Conservation (phyloP, 805 yeast species). For the Cyberlindnera japonica region DNA sequence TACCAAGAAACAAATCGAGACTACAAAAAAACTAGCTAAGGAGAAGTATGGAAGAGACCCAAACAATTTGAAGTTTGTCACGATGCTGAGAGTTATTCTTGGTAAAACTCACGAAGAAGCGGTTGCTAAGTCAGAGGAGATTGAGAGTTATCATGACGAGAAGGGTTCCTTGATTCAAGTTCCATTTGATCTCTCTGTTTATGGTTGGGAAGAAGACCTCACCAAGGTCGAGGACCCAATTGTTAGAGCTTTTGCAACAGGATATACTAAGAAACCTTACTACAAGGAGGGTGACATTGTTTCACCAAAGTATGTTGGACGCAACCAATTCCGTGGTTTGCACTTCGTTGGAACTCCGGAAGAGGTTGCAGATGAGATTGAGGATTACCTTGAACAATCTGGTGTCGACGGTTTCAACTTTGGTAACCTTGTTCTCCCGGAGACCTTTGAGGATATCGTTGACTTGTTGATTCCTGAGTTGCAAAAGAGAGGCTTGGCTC, state of each 20-base stretch:
- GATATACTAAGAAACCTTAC: slow-evolving; percentile 24
- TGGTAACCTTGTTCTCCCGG: slow-evolving; percentile 38
- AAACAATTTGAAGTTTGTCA: slow-evolving; percentile 37
- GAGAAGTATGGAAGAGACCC: slow-evolving; percentile 37
- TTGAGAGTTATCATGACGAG: slow-evolving; percentile 33
- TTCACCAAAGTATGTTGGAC: slow-evolving; percentile 30
- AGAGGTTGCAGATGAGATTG: slow-evolving; percentile 41
- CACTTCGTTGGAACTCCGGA: slow-evolving; percentile 33
- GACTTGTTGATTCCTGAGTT: slow-evolving; percentile 36
- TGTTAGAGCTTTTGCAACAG: slow-evolving; percentile 32
- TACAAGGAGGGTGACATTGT: slow-evolving; percentile 26
- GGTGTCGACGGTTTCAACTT: slow-evolving; percentile 44
- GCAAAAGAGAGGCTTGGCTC: slow-evolving; percentile 35
- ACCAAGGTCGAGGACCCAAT: slow-evolving; percentile 33
- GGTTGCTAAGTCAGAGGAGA: slow-evolving; percentile 33
- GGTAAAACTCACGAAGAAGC: slow-evolving; percentile 45
- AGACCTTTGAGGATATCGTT: slow-evolving; percentile 39
- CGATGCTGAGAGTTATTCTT: slow-evolving; percentile 35
- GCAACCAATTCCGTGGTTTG: slow-evolving; percentile 24
- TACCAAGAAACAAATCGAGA: slow-evolving; percentile 29
- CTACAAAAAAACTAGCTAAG: slow-evolving; percentile 35
- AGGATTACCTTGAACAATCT: slow-evolving; percentile 37
- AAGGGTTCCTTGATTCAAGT: slow-evolving; percentile 43
- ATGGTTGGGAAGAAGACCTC: slow-evolving; percentile 43
- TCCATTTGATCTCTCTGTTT: slow-evolving; percentile 42